These are phyloP conservation scores for Delonix regia DNA, from an alignment of 306 rosid genomes.

Conservation along the genomic window DNA sequence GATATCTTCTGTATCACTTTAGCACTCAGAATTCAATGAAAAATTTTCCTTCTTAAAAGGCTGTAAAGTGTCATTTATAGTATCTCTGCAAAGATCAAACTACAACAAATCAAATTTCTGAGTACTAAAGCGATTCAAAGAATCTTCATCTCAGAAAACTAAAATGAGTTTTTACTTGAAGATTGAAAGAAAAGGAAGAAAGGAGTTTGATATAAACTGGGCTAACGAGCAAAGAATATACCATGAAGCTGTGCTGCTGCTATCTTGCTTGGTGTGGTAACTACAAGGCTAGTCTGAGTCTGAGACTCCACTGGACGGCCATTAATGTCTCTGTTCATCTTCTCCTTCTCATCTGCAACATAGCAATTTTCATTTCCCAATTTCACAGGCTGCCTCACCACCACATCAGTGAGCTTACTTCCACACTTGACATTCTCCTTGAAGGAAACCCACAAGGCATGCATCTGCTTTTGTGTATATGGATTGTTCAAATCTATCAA, in stretches of 20 bases:
- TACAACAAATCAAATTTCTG: too few species aligned
- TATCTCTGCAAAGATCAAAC: too few species aligned
- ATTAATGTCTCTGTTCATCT: slow-evolving; percentile 13
- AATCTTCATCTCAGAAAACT: too few species aligned
- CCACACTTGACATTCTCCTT: slow-evolving; percentile 69
- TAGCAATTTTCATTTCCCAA: slow-evolving; percentile 32
- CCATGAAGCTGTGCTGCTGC: slow-evolving; percentile 53
- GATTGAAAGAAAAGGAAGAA: too few species aligned
- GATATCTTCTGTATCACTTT: too few species aligned
- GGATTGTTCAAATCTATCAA: slow-evolving; percentile 25
- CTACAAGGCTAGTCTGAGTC: slow-evolving; percentile 32
- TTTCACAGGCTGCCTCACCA: slow-evolving; percentile 40
- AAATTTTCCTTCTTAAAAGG: too few species aligned
- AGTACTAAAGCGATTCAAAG: too few species aligned
- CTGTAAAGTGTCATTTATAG: too few species aligned
- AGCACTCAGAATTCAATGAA: too few species aligned
- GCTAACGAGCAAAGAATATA: slow-evolving; percentile 31
- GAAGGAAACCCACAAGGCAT: slow-evolving; percentile 59
- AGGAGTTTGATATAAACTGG: too few species aligned
- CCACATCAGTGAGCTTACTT: slow-evolving; percentile 53
- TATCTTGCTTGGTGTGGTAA: slow-evolving; percentile 38
- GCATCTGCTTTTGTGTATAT: slow-evolving; percentile 31
- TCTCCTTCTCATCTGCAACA: slow-evolving; percentile 38
- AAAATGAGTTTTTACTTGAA: too few species aligned
- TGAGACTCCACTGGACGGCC: slow-evolving; percentile 42